Base-by-base conservation (phyloP, 768 basidiomycete genomes). In the Mycena amicta region DNA sequence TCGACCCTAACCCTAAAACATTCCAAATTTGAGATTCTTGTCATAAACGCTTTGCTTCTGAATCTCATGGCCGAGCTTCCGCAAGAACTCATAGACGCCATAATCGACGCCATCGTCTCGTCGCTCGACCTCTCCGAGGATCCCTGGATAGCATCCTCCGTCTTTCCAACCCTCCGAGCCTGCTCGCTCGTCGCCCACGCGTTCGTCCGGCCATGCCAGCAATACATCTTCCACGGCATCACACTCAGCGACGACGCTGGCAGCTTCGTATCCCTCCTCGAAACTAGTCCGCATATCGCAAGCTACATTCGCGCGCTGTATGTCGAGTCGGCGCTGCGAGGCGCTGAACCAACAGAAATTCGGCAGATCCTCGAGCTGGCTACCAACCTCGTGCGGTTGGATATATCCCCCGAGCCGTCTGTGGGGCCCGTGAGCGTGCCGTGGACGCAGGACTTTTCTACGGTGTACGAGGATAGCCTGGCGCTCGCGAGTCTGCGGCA, bases 51-150 rank as follows among this genome's bases (percentile, higher is more conserved):
- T 8, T 37, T 37, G 33, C 8, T 18, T 18, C 11, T 37, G 18
- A 37, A 37, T 8, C 33, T 37, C 33, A 37, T 37, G 33, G 13
- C 47, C 27, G 52, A 57, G 3, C 55, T 61, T 1, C 60, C 60
- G 2, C 60, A 57, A 37, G 60, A 61, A n/a, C 60, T 61, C 28
- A 53, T 61, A 8, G 29, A 61, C 47, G 20, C 60, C 18, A 61
- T 61, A 20, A 31, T 61, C 26, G 55, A 57, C 39, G 55, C 55
- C 1, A 29, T 61, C 22, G 60, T 61, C 15, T 50, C 16, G 5
- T 27, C 40, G 3, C 8, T 49, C 4, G 55, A 61, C 28, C 37
- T 61, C 27, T n/a, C 2, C 2, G 30, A 18, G 6, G 55, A 61
- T 29, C 60, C 60, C 5, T 61, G 60, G 60, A n/a, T 45, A 3